Conservation (phyloP, 805 yeast species). For the Starmerella sp. region DNA sequence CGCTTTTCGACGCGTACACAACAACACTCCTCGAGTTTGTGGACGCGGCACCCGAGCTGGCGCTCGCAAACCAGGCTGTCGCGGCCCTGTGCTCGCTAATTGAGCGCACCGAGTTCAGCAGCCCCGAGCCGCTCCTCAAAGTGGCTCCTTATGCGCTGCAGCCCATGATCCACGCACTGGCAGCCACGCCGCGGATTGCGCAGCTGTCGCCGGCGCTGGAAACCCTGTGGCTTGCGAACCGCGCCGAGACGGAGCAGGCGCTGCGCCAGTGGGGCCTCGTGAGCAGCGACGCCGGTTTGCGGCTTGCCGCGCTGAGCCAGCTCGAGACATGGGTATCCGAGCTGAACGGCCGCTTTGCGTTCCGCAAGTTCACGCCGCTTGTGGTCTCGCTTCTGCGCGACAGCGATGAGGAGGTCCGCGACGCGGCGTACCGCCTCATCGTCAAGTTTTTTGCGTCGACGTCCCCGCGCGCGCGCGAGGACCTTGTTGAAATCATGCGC, state of each 20-base stretch:
- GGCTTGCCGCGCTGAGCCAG: slow-evolving; percentile 23
- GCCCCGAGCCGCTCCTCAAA: background rate
- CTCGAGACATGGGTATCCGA: slow-evolving; percentile 23
- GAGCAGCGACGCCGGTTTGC: slow-evolving; percentile 20
- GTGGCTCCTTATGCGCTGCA: slow-evolving; percentile 1
- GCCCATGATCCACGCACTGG: slow-evolving; percentile 1
- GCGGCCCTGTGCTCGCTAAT: background rate
- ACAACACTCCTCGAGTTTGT: background rate
- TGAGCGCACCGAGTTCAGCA: background rate
- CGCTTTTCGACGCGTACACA: background rate
- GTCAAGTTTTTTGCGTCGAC: slow-evolving; percentile 33
- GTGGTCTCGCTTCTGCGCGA: slow-evolving; percentile 28
- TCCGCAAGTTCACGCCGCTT: slow-evolving; percentile 28
- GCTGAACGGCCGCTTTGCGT: slow-evolving; percentile 25
- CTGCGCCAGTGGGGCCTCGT: slow-evolving; percentile 28
- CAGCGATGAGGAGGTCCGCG: slow-evolving; percentile 19
- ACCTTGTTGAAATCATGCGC: slow-evolving; percentile 36
- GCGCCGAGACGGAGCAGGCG: slow-evolving; percentile 27
- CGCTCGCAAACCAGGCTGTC: background rate
- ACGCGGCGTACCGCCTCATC: slow-evolving; percentile 27
- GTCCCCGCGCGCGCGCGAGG: slow-evolving; percentile 34
- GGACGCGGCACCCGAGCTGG: background rate
- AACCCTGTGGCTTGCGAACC: slow-evolving; percentile 32
- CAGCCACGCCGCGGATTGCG: background rate
- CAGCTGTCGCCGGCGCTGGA: slow-evolving; percentile 4